Evolutionary conservation across 148 eudicot species (phyloP), one percentile per base, ranked within the genome.

Genomic region (Euryodendron excelsum): DNA sequence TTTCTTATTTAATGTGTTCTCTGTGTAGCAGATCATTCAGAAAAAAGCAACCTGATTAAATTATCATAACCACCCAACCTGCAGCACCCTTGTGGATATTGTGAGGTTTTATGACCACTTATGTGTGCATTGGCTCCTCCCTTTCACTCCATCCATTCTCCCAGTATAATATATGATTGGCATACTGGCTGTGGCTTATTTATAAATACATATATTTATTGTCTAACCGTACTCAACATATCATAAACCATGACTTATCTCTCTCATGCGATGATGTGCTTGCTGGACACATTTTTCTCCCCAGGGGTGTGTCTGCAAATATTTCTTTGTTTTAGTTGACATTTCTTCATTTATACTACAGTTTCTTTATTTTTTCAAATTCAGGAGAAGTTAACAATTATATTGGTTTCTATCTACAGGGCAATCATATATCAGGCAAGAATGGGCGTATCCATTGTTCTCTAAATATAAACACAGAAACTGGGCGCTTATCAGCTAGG

Each of bases 381-480:
- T 69, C 8, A 3, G 41, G 53, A 21, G 48, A 66, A 69, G 20
- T 23, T 44, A 23, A 11, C 8, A n/a, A 23, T 69, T 69, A 44
- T 25, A 44, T 44, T 41, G 48, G 75, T 74, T 80, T 77, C 66
- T 59, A 21, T 83, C 72, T 30, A 60, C 75, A 33, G 99, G 98
- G 96, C 21, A 87, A 89, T 84, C 90, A 90, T 80, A 84, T 96
- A 61, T 84, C 98, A 23, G 98, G 99, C 67, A 91, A 82, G 72
- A 81, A 89, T 80, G 99, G 98, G 75, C 98, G 99, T 20, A 82
- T 96, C 66, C 99, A 96, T 87, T 92, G 99, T 86, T 96, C 99
- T 1, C 82, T 96, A 66, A 96, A 96, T 84, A 93, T 96, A 67
- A 96, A 96, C 82, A 96, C 99, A 20, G 99, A 96, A 87, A 96